These are phyloP conservation scores for Pouteria campechiana DNA, from an alignment of 179 eudicot species.

Conservation along the genomic window DNA sequence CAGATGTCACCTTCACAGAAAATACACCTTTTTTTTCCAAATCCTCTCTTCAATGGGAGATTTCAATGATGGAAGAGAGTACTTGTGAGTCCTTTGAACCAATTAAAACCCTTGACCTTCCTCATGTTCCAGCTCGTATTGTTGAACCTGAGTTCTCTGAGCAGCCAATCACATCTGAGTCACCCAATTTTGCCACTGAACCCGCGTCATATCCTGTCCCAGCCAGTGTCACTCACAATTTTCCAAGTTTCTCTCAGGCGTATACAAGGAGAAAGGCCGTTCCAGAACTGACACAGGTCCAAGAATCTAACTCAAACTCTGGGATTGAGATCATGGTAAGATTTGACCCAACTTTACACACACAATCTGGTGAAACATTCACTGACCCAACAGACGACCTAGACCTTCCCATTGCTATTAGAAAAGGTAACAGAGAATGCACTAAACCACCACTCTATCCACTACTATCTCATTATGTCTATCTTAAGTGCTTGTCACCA, in stretches of 20 bases:
- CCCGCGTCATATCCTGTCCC: not conserved
- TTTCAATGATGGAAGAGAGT: not conserved
- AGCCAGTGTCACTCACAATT: not conserved
- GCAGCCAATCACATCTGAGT: too few relatives aligned
- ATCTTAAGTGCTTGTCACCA: not conserved
- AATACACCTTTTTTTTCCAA: not conserved
- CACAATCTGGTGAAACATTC: not conserved
- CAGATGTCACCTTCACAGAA: not conserved
- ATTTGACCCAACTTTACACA: not conserved
- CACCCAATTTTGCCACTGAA: too few relatives aligned
- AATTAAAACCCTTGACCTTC: slow-evolving; percentile 1
- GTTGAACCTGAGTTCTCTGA: not conserved
- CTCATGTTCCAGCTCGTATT: not conserved
- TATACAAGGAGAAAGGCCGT: slow-evolving; percentile 1
- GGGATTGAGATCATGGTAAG: too few relatives aligned
- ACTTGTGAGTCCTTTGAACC: not conserved
- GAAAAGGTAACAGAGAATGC: not conserved
- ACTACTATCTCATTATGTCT: not conserved
- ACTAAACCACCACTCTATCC: not conserved
- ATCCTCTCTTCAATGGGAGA: not conserved
- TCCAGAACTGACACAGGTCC: slow-evolving; percentile 2
- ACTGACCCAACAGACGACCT: not conserved
- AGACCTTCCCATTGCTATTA: slow-evolving; percentile 1
- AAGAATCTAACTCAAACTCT: too few relatives aligned
- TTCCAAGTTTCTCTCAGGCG: too few relatives aligned